Evolutionary conservation across 495 filamentous ascomycete species (phyloP).

Genomic region (Sabuloglossum arenarium): DNA sequence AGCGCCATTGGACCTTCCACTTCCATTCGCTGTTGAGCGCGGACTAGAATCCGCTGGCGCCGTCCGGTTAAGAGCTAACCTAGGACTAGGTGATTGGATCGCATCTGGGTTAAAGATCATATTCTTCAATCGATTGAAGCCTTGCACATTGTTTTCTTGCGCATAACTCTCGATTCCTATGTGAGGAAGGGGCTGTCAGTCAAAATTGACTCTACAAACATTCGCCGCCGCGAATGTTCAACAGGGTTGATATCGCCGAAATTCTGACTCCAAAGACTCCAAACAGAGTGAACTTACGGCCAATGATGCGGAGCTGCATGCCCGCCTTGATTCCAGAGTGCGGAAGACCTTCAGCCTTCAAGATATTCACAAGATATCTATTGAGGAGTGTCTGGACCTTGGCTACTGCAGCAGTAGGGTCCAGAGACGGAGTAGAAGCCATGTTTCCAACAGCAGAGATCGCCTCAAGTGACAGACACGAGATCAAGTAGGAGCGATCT

Average conservation of each 20-base stretch:
- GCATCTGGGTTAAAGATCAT: slow-evolving; percentile 5
- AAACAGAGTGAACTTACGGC: slow-evolving; percentile 31
- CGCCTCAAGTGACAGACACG: not conserved
- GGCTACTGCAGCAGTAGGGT: slow-evolving; percentile 17
- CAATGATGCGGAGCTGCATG: slow-evolving; percentile 53
- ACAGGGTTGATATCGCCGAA: slow-evolving; percentile 10
- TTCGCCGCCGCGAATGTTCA: slow-evolving; percentile 4
- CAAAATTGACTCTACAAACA: not conserved
- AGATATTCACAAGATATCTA: slow-evolving; percentile 49
- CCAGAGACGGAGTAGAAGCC: slow-evolving; percentile 7
- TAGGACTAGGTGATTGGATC: not conserved
- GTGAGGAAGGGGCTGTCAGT: not conserved
- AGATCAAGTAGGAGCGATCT: not conserved
- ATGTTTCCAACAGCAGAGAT: not conserved
- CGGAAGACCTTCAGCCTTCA: slow-evolving; percentile 42
- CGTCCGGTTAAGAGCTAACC: not conserved
- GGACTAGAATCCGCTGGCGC: not conserved
- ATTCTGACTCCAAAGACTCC: not conserved
- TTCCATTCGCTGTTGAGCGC: not conserved
- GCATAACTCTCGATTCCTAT: slow-evolving; percentile 2
- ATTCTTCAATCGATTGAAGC: slow-evolving; percentile 4
- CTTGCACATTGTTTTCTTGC: not conserved
- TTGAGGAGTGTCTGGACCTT: slow-evolving; percentile 43
- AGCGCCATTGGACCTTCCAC: not conserved
- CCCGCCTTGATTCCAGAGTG: slow-evolving; percentile 65